Evolutionary conservation across 2,329 filamentous ascomycete genomes (phyloP).

Genomic region (Allantophomopsis lycopodina): DNA sequence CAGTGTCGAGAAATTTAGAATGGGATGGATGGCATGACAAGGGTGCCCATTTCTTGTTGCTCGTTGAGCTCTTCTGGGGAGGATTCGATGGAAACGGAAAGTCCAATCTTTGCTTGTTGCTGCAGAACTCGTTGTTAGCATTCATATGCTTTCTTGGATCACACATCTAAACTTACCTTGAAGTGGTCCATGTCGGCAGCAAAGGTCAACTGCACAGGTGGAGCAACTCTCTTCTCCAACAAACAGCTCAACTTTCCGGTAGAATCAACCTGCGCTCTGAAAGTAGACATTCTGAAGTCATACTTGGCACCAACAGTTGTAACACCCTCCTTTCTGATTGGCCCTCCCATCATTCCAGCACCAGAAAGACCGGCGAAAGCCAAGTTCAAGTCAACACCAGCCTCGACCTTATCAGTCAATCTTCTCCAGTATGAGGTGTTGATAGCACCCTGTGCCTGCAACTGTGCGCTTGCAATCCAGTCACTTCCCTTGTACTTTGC

Average conservation of each 20-base stretch:
- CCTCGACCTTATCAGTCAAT: slow-evolving; percentile 89
- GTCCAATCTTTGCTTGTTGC: slow-evolving; percentile 90
- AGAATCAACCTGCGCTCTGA: slow-evolving; percentile 92
- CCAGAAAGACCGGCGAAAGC: slow-evolving; percentile 57
- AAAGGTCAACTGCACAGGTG: slow-evolving; percentile 86
- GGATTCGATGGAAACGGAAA: slow-evolving; percentile 85
- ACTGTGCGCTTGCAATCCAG: slow-evolving; percentile 85
- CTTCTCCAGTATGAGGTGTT: slow-evolving; percentile 90
- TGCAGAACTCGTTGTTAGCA: slow-evolving; percentile 26
- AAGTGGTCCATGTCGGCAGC: slow-evolving; percentile 93
- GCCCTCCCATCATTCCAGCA: slow-evolving; percentile 55
- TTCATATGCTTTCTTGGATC: not conserved
- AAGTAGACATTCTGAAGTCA: slow-evolving; percentile 90
- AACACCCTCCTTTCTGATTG: slow-evolving; percentile 70
- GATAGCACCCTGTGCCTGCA: slow-evolving; percentile 68
- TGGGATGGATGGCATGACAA: slow-evolving; percentile 30
- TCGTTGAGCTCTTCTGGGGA: slow-evolving; percentile 77
- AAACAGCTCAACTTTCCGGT: slow-evolving; percentile 86
- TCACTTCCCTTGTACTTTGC: slow-evolving; percentile 83
- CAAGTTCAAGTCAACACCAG: slow-evolving; percentile 87
- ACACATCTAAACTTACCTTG: slow-evolving; percentile 51
- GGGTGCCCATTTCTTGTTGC: slow-evolving; percentile 52
- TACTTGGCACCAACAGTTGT: slow-evolving; percentile 94
- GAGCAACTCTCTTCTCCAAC: slow-evolving; percentile 90
- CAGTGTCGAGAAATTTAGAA: slow-evolving; percentile 7